Conservation (phyloP, 2,329 filamentous ascomycete genomes). For the Claviceps maximensis region DNA sequence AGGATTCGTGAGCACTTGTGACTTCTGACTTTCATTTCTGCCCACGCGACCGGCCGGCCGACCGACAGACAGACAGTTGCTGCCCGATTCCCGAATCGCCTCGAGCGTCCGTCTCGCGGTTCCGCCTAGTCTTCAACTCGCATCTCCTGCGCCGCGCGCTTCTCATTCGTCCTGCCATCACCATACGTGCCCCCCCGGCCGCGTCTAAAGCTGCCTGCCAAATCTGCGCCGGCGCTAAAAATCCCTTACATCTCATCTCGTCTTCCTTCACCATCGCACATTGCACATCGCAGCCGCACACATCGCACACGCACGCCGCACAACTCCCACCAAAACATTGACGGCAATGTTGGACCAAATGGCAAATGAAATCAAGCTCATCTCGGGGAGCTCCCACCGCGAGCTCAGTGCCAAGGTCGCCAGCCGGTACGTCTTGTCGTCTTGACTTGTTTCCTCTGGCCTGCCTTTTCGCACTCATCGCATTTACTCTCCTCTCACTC, state of each 20-base stretch:
- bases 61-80: neutral
- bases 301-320: neutral
- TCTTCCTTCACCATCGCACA: neutral
- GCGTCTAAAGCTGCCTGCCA: neutral
- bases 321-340: neutral
- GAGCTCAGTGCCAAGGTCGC: slow-evolving; percentile 33
- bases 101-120: neutral
- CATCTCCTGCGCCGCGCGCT: neutral
- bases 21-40: too few species aligned
- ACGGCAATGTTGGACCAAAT: slow-evolving; percentile 29
- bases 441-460: neutral
- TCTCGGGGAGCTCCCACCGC: slow-evolving; percentile 35
- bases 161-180: neutral
- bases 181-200: neutral
- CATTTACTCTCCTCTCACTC: too few species aligned
- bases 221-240: neutral
- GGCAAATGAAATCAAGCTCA: slow-evolving; percentile 41
- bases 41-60: neutral
- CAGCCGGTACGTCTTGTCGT: slow-evolving; percentile 24
- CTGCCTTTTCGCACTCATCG: neutral
- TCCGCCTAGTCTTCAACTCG: neutral
- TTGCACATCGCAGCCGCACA: too few species aligned
- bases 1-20: neutral
- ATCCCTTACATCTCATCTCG: neutral
- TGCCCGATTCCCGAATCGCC: neutral